phyloP scores from a whole-genome alignment of 2,329 filamentous ascomycete genomes.

The Dactylellina cionopaga region DNA sequence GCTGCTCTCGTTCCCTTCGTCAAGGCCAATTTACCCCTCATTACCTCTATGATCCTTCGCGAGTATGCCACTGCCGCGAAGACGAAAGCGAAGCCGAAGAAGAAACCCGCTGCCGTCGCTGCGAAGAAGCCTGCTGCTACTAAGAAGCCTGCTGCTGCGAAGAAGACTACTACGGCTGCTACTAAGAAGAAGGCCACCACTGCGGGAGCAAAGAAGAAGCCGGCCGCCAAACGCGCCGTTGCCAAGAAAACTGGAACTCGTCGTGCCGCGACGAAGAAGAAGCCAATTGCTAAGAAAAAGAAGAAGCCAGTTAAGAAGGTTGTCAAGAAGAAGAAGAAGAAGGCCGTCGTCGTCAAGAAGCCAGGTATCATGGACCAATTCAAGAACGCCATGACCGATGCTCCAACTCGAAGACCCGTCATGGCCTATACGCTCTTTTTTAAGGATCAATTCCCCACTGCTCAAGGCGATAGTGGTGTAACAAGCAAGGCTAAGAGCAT shows the following conservation, averaged over 20 bases:
- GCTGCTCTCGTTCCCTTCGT: constrained; percentile 48
- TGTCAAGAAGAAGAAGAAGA: constrained; percentile 35
- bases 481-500: neutral
- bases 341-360: constrained; percentile 3
- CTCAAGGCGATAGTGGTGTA: too few relatives aligned
- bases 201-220: constrained; percentile 33
- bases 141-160: constrained; percentile 25
- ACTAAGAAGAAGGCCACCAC: constrained; percentile 23
- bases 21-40: constrained; percentile 44
- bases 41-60: constrained; percentile 38
- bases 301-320: constrained; percentile 30
- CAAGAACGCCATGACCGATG: constrained; percentile 18
- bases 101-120: constrained; percentile 9
- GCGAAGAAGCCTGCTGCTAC: constrained; percentile 15
- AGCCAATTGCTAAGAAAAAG: constrained; percentile 35
- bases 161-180: neutral
- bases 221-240: constrained; percentile 22
- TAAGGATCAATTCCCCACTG: too few relatives aligned
- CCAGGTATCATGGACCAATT: constrained; percentile 8
- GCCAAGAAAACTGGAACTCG: constrained; percentile 45
- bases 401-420: constrained; percentile 7
- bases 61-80: constrained; percentile 44
- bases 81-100: constrained; percentile 12
- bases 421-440: constrained; percentile 25
- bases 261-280: constrained; percentile 29